Evolutionary conservation across 805 yeast species (phyloP), one percentile per base, ranked within the genome.

Genomic region (Candida xiaguanensis): DNA sequence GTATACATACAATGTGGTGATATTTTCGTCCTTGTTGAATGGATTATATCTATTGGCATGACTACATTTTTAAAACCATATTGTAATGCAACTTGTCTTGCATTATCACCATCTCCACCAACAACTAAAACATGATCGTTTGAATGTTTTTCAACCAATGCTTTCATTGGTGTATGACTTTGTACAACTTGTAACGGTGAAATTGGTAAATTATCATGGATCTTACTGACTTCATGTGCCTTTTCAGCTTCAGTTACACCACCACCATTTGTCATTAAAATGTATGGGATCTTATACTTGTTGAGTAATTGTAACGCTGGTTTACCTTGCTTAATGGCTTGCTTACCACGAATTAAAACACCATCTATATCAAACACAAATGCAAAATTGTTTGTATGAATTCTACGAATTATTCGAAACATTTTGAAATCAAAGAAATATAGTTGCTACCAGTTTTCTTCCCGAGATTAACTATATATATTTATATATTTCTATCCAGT

Each of bases 201-300:
- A n/a, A 83, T 59, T 1, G 67, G 64, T 1, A 61, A 54, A 24
- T 70, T 73, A 2, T 67, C 64, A 11, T 46, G 33, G 25, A 51
- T 40, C 4, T 42, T 19, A 5, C 45, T 34, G 2, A 53, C 35
- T 20, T 38, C 40, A 3, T 44, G 35, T 2, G 80, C 78, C 31
- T 95, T 66, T n/a, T 68, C 72, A 4, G 52, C 44, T 52, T 89
- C 97, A 9, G 75, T 61, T 23, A 72, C 72, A 2, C 97, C 96
- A 5, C 96, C 96, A 14, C 97, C 96, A 57, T 90, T 89, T 6
- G 96, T 89, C 55, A 90, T 68, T 30, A 90, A 55, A n/a, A 88
- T 77, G 63, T 78, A 90, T 1, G 97, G 96, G 5, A 88, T 66
- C 14, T 72, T 69, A 16, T 71, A 53, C 6, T 69, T 46, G 31